Conservation (phyloP, 148 eudicot species). For the Nyssa sinensis region DNA sequence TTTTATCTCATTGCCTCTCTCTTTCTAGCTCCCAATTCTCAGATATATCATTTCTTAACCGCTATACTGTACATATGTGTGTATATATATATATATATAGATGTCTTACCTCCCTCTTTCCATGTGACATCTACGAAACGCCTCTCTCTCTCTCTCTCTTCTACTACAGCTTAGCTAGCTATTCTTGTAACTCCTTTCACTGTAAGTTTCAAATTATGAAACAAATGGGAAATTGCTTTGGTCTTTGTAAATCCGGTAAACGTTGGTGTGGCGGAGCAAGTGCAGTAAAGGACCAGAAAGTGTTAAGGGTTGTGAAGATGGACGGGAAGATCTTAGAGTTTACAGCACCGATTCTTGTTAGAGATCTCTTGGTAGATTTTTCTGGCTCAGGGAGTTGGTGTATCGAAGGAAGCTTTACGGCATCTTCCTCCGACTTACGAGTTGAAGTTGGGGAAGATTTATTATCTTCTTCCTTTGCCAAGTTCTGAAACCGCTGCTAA, state of each 20-base stretch:
- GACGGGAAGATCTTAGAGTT: slow-evolving; percentile 61
- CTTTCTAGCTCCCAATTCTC: slow-evolving; percentile 4
- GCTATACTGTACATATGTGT: neutral
- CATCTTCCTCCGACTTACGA: slow-evolving; percentile 38
- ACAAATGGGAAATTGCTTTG: slow-evolving; percentile 28
- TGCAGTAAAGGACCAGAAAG: slow-evolving; percentile 13
- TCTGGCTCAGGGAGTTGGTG: slow-evolving; percentile 37
- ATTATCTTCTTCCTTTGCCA: slow-evolving; percentile 38
- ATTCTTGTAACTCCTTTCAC: neutral
- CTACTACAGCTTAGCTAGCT: neutral
- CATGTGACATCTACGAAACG: neutral
- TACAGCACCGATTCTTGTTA: slow-evolving; percentile 36
- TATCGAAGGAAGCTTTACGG: slow-evolving; percentile 40
- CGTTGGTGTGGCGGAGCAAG: neutral
- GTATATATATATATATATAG: neutral
- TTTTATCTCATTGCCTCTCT: neutral
- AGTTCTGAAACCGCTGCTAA: neutral
- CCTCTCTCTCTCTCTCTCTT: slow-evolving; percentile 2
- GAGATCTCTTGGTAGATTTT: slow-evolving; percentile 30
- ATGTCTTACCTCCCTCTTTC: neutral
- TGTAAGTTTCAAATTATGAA: neutral
- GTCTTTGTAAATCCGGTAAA: slow-evolving; percentile 8
- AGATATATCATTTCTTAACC: neutral
- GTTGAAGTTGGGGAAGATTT: slow-evolving; percentile 41
- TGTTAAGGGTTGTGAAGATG: slow-evolving; percentile 39